Evolutionary conservation across 345 rosid species (phyloP).

Genomic region (Hibiscus mutabilis): DNA sequence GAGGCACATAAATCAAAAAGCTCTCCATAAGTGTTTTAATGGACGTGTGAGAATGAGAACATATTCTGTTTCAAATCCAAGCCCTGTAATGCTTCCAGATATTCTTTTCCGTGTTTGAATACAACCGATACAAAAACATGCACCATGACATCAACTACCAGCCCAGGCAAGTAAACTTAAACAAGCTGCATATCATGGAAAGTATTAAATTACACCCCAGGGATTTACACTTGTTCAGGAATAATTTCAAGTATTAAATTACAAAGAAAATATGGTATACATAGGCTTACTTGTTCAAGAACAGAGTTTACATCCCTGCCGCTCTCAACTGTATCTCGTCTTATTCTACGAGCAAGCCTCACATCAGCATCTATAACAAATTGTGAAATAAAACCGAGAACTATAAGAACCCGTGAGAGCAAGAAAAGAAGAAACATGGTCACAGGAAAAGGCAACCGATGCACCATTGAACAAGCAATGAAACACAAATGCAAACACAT

Average conservation of each 20-base stretch:
- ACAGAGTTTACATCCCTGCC: slow-evolving; percentile 93
- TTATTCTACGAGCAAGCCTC: slow-evolving; percentile 99
- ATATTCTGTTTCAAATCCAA: neutral
- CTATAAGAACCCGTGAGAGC: neutral
- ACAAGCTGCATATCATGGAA: neutral
- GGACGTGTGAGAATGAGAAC: neutral
- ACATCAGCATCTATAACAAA: slow-evolving; percentile 90
- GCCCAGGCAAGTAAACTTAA: neutral
- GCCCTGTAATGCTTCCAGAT: neutral
- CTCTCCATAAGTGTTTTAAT: neutral
- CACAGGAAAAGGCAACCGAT: slow-evolving; percentile 2
- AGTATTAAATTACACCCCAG: neutral
- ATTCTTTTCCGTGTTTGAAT: neutral
- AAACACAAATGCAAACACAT: neutral
- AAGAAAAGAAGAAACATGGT: slow-evolving; percentile 1
- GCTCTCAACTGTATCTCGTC: slow-evolving; percentile 96
- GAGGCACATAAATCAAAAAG: neutral
- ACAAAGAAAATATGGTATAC: slow-evolving; percentile 1
- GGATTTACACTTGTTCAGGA: neutral
- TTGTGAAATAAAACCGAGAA: slow-evolving; percentile 18
- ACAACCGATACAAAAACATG: neutral
- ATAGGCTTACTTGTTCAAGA: slow-evolving; percentile 78
- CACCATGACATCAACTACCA: neutral
- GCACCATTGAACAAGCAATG: neutral
- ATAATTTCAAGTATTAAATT: slow-evolving; percentile 1